Evolutionary conservation across 768 basidiomycete species (phyloP).

Genomic region (Auricularia sp.): DNA sequence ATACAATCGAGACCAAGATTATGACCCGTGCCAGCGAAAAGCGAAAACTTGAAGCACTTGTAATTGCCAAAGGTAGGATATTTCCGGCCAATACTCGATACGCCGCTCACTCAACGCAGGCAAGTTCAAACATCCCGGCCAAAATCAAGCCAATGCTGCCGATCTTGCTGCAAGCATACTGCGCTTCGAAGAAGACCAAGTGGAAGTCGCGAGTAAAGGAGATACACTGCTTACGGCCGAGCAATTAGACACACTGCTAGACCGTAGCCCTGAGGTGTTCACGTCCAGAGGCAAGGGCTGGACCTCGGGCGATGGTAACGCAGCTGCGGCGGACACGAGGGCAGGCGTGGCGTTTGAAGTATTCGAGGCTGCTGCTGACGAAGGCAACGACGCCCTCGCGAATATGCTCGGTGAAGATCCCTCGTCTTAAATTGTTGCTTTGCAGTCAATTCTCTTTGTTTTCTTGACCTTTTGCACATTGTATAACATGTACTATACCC

Average conservation of each 20-base stretch:
- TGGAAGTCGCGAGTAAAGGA: slow-evolving; percentile 72
- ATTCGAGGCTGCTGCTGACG: slow-evolving; percentile 53
- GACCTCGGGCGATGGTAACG: slow-evolving; percentile 35
- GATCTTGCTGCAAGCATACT: slow-evolving; percentile 75
- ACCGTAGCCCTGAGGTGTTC: slow-evolving; percentile 68
- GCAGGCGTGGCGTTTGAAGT: slow-evolving; percentile 63
- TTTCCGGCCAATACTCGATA: background rate
- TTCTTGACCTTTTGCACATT: background rate
- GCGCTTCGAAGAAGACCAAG: slow-evolving; percentile 77
- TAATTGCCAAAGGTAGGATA: slow-evolving; percentile 76
- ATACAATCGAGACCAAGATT: slow-evolving; percentile 88
- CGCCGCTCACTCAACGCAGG: slow-evolving; percentile 28
- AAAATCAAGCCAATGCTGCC: slow-evolving; percentile 55
- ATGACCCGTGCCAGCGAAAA: slow-evolving; percentile 82
- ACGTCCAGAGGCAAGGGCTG: slow-evolving; percentile 61
- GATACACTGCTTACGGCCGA: slow-evolving; percentile 67
- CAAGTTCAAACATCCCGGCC: slow-evolving; percentile 70
- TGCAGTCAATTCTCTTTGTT: background rate
- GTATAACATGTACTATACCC: background rate
- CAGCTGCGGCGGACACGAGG: slow-evolving; percentile 4
- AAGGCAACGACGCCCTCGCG: slow-evolving; percentile 58
- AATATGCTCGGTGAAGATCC: slow-evolving; percentile 48
- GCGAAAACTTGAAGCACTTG: slow-evolving; percentile 83
- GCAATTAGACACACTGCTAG: slow-evolving; percentile 72
- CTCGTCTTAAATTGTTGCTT: background rate